Evolutionary conservation across 768 basidiomycete species (phyloP), one percentile per base, ranked within the genome.

Genomic region (Termitomyces sp.): DNA sequence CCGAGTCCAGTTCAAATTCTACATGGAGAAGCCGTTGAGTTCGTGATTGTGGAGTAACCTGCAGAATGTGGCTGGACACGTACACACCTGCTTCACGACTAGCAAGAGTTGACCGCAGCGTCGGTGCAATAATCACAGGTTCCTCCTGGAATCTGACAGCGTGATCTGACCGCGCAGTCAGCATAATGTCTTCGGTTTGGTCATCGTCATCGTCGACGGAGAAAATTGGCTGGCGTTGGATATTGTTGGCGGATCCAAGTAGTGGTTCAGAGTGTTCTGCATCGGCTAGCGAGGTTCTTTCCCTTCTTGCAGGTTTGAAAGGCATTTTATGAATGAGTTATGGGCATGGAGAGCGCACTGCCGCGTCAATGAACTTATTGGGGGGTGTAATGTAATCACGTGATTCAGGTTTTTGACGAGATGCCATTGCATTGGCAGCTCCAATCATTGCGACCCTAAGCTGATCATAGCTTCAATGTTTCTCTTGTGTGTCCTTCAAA

Each of bases 1-100:
- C 92, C 0, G 83, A 76, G 64, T 95, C 93, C 18, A 90, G 80
- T 12, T 95, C 94, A 68, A 77, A 96, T 65, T 90, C 92, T 94
- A 61, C 46, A 41, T 2, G 45, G 35, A 57, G 42, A 57, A 20
- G 36, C 11, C 20, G 51, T 59, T 46, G 40, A n/a, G 55, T 47
- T 45, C 66, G 53, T 31, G 15, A 32, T 35, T 43, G 47, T 27
- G 5, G 38, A 32, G 38, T 25, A 45, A 48, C 41, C 25, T 51
- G 36, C 33, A 23, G 38, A 48, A 41, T 54, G 44, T 41, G 44
- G 41, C 13, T n/a, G 48, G 54, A 54, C 66, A 69, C 67, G 59
- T 65, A 83, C 88, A 68, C 67, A 92, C 91, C 89, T 67, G 84
- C 76, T 75, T 94, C 91, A 53, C 92, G 85, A 66, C 91, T 92